Evolutionary conservation across 2,329 filamentous ascomycete species (phyloP).

Genomic region (Bipolaris victoriae): DNA sequence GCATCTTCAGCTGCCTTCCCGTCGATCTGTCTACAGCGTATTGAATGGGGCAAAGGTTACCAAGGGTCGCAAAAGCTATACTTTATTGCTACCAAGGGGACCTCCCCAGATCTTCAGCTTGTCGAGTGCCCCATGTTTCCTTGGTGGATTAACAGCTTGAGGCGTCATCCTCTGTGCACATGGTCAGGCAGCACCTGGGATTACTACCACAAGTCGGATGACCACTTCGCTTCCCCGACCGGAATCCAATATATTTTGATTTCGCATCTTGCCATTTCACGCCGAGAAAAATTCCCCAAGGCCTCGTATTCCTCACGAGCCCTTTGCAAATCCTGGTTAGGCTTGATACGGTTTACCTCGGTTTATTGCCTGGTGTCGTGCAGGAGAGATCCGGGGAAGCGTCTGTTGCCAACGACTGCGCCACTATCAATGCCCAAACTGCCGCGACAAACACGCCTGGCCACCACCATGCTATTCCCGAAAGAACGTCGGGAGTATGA

Average conservation of each 20-base stretch:
- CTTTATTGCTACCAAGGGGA: not conserved
- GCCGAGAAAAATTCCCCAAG: not conserved
- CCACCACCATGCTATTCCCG: not conserved
- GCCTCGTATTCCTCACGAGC: not conserved
- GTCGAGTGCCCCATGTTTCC: not conserved
- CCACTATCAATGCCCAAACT: not conserved
- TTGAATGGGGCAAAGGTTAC: not conserved
- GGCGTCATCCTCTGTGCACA: not conserved
- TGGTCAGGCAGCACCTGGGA: not conserved
- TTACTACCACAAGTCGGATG: not conserved
- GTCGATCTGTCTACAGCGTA: not conserved
- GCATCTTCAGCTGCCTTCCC: not conserved
- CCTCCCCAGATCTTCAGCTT: not conserved
- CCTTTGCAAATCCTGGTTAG: not conserved
- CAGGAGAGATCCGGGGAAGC: not conserved
- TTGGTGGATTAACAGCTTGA: not conserved
- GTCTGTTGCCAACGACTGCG: not conserved
- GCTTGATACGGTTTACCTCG: not conserved
- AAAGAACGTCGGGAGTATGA: constrained; percentile 1
- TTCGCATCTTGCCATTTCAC: not conserved
- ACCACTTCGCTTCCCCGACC: not conserved
- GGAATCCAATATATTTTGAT: not conserved
- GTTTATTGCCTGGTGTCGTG: not conserved
- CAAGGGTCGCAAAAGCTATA: not conserved
- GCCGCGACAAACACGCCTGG: not conserved